A percentile compares a stretch with the other conserved stretches of the same genome.
These are phyloP conservation scores for Neurospora discreta DNA, from an alignment of 495 filamentous ascomycete genomes.

Conservation along the genomic window DNA sequence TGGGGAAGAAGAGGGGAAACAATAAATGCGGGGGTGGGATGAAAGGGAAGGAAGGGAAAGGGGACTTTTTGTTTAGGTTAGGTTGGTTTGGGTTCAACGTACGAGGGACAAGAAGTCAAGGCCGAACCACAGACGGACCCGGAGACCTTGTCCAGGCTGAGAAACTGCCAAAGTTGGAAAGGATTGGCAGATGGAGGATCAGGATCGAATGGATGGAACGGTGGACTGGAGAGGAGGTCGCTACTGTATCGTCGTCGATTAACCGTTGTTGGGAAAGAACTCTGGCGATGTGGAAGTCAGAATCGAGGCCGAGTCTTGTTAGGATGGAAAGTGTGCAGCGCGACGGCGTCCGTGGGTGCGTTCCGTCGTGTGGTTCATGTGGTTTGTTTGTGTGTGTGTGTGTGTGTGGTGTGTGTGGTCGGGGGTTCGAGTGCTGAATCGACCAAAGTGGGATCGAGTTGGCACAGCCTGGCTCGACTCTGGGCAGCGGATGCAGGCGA, in stretches of 20 bases:
- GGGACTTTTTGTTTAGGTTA: not conserved
- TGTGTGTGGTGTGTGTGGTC: not conserved
- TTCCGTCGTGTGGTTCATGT: not conserved
- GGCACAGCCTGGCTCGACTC: not conserved
- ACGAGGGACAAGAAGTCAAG: not conserved
- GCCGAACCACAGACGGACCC: not conserved
- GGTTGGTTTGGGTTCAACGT: not conserved
- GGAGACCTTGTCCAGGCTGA: not conserved
- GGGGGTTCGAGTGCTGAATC: not conserved
- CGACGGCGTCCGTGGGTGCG: not conserved
- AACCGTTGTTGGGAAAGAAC: not conserved
- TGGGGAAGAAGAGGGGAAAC: not conserved
- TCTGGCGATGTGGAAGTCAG: not conserved
- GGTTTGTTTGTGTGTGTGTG: not conserved
- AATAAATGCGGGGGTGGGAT: not conserved
- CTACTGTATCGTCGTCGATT: not conserved
- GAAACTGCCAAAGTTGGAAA: not conserved
- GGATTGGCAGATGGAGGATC: not conserved
- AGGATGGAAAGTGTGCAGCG: not conserved
- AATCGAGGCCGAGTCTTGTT: not conserved
- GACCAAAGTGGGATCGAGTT: not conserved
- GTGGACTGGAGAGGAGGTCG: not conserved
- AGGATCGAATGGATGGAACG: not conserved
- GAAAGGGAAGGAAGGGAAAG: not conserved
- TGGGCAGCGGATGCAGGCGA: not conserved